phyloP scores from a whole-genome alignment of 2,329 filamentous ascomycete genomes.

The Stagonosporopsis chrysanthemi region DNA sequence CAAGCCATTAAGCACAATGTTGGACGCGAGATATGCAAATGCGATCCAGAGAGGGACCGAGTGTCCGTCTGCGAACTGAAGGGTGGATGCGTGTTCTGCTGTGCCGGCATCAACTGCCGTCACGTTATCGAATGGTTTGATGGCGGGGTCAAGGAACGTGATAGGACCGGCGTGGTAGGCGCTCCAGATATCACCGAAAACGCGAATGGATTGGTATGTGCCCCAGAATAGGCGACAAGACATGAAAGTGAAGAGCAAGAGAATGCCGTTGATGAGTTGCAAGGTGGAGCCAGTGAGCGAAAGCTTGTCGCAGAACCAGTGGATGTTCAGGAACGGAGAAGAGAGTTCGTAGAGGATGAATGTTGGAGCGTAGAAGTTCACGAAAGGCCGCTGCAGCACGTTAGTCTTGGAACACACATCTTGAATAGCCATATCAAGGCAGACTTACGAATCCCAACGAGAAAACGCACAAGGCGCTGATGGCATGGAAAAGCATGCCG shows the following conservation, averaged over 20 bases:
- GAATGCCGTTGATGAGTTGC: constrained; percentile 80
- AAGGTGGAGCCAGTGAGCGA: constrained; percentile 76
- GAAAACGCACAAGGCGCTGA: constrained; percentile 77
- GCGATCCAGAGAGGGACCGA: constrained; percentile 73
- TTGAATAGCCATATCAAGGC: neutral
- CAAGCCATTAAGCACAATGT: constrained; percentile 74
- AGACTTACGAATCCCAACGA: constrained; percentile 77
- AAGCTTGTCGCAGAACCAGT: constrained; percentile 92
- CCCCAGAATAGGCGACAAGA: constrained; percentile 79
- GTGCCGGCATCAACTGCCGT: constrained; percentile 26
- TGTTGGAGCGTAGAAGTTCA: constrained; percentile 80
- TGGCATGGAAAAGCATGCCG: constrained; percentile 79
- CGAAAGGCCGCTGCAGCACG: constrained; percentile 73
- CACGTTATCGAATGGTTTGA: constrained; percentile 37
- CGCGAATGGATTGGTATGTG: constrained; percentile 70
- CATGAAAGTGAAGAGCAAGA: constrained; percentile 77
- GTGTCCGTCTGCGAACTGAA: constrained; percentile 55
- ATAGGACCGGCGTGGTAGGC: constrained; percentile 43
- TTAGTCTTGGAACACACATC: neutral
- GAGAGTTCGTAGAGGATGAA: constrained; percentile 91
- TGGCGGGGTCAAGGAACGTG: constrained; percentile 37
- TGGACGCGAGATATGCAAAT: constrained; percentile 71
- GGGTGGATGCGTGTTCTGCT: constrained; percentile 53
- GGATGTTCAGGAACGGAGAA: constrained; percentile 83
- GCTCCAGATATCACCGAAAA: constrained; percentile 71